These are phyloP conservation scores for Aspergillus heteromorphus DNA, from an alignment of 495 filamentous ascomycete species.

Conservation along the genomic window DNA sequence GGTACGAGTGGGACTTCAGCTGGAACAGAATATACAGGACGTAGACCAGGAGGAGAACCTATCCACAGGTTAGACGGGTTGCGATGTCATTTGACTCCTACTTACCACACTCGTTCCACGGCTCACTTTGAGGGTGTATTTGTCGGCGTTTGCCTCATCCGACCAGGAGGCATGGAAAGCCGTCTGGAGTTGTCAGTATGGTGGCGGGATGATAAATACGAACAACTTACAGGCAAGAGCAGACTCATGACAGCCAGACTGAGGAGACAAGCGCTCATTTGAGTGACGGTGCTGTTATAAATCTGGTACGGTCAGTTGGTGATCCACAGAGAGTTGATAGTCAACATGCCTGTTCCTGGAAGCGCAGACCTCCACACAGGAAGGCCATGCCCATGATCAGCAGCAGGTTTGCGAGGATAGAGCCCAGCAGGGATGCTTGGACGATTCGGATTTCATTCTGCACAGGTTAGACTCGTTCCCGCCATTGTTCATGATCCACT, in stretches of 20 bases:
- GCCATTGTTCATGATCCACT: neutral
- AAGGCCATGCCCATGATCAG: constrained; percentile 91
- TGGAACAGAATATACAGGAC: constrained; percentile 84
- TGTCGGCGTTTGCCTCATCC: constrained; percentile 55
- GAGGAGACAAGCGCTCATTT: constrained; percentile 90
- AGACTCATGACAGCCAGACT: constrained; percentile 86
- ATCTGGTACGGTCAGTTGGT: constrained; percentile 43
- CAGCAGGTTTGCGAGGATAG: constrained; percentile 80
- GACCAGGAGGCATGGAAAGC: constrained; percentile 88
- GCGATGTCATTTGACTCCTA: neutral
- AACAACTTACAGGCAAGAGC: constrained; percentile 56
- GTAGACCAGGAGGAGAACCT: constrained; percentile 78
- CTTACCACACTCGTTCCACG: constrained; percentile 83
- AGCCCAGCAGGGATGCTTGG: constrained; percentile 81
- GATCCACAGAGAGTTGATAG: neutral
- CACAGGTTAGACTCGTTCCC: constrained; percentile 21
- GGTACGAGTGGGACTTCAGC: constrained; percentile 84
- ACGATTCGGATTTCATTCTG: constrained; percentile 82
- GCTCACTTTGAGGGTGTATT: constrained; percentile 71
- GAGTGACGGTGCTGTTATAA: constrained; percentile 90
- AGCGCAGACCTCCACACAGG: constrained; percentile 77
- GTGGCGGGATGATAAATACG: too few species aligned
- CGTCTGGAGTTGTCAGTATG: constrained; percentile 44
- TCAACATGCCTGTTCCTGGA: constrained; percentile 69
- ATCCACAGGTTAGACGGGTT: neutral